Conservation (phyloP, 345 rosid species). For the Arabidopsis thaliana region TAIR10.1 NC_003074.8:20981001-20981500, state of each 20-base stretch:
- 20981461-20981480: conserved; percentile 22
- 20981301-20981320: background rate
- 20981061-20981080: no score
- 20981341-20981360: background rate
- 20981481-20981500: background rate
- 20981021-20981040: background rate
- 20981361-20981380: conserved; percentile 11
- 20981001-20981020: no score
- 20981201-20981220: background rate
- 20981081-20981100: background rate
- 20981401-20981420: background rate
- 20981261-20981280: conserved; percentile 5
- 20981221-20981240: background rate
- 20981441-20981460: conserved; percentile 8
- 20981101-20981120: background rate
- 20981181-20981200: background rate
- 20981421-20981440: background rate
- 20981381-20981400: background rate
- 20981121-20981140: background rate
- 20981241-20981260: background rate
- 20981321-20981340: conserved; percentile 4
- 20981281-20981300: background rate
- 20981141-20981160: background rate
- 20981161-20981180: background rate
- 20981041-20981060: no score